Evolutionary conservation across 1,284 basidiomycete species (phyloP).

Genomic region (Wallemia ichthyophaga): DNA sequence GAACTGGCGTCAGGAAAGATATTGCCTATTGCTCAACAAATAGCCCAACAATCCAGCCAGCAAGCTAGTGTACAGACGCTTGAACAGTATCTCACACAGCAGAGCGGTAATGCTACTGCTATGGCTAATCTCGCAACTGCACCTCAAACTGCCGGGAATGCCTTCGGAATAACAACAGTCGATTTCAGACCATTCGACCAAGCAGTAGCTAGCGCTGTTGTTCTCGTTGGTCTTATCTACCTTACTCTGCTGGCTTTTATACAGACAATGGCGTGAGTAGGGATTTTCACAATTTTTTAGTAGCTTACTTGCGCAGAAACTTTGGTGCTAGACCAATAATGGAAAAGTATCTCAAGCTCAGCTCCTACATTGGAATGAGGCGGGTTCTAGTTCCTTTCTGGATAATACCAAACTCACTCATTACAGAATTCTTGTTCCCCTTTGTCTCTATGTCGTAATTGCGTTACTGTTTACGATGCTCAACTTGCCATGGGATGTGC

Average conservation of each 20-base stretch:
- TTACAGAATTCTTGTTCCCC: constrained; percentile 22
- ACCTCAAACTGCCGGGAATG: neutral
- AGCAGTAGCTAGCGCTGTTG: neutral
- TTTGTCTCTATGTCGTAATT: constrained; percentile 28
- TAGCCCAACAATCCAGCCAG: neutral
- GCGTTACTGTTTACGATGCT: constrained; percentile 34
- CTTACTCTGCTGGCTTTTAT: neutral
- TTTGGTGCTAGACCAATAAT: neutral
- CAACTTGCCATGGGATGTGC: constrained; percentile 30
- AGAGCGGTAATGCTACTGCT: neutral
- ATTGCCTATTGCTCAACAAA: constrained; percentile 5
- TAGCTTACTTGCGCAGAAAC: no score
- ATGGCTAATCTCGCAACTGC: neutral
- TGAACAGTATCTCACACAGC: neutral
- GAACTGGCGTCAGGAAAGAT: constrained; percentile 15
- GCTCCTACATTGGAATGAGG: constrained; percentile 1
- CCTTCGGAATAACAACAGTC: neutral
- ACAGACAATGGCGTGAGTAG: neutral
- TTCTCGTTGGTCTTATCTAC: neutral
- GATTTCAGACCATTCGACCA: neutral
- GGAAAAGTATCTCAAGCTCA: neutral
- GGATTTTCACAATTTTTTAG: no score
- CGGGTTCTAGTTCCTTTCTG: no score
- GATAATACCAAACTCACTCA: no score
- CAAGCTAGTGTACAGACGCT: neutral